phyloP scores from a whole-genome alignment of 495 filamentous ascomycete genomes.

The Lasiosphaeria ovina region DNA sequence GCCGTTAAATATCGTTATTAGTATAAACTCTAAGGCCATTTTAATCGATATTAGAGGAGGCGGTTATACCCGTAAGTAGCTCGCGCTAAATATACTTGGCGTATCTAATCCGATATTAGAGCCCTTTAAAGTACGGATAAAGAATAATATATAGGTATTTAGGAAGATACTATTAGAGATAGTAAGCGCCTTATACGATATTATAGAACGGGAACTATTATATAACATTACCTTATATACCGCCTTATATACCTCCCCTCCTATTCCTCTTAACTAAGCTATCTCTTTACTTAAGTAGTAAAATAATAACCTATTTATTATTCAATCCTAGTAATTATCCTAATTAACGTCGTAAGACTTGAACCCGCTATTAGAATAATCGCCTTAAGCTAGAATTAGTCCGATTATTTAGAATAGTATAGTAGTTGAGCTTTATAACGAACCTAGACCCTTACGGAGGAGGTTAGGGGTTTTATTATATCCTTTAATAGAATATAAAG shows the following conservation, averaged over 20 bases:
- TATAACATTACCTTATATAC: not conserved
- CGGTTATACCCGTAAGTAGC: slow-evolving; percentile 31
- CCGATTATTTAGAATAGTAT: no score
- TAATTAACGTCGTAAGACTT: no score
- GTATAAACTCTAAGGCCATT: slow-evolving; percentile 25
- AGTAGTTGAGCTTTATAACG: no score
- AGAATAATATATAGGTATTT: slow-evolving; percentile 4
- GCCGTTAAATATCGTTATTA: slow-evolving; percentile 35
- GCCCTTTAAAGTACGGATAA: not conserved
- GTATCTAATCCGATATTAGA: slow-evolving; percentile 1
- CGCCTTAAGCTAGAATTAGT: no score
- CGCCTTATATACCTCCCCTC: no score
- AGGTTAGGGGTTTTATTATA: not conserved
- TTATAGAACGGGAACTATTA: slow-evolving; percentile 1
- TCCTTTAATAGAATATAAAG: not conserved
- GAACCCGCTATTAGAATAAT: no score
- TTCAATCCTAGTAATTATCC: no score
- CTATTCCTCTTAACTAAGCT: no score
- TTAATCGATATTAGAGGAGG: slow-evolving; percentile 39
- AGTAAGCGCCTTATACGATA: slow-evolving; percentile 1
- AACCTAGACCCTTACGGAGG: no score
- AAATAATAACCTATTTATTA: no score
- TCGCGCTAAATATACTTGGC: slow-evolving; percentile 15
- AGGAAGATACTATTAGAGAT: slow-evolving; percentile 1
- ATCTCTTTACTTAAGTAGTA: no score